phyloP scores from a whole-genome alignment of 106 monocot species.

The Dendrobium nobile region DNA sequence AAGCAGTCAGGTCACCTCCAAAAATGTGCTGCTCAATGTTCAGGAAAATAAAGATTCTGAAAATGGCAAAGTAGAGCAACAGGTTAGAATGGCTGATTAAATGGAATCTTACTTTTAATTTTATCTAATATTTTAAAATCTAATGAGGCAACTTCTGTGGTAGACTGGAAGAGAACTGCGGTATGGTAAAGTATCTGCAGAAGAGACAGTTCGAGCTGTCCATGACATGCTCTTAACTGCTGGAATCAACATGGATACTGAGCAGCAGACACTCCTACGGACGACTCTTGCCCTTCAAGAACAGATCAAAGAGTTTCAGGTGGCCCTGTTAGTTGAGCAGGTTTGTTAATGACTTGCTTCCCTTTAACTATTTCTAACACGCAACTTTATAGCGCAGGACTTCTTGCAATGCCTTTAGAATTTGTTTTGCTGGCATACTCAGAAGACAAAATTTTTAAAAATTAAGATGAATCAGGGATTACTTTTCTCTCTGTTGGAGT shows the following conservation, averaged over 20 bases:
- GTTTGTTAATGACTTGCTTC: constrained; percentile 29
- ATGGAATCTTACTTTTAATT: not conserved
- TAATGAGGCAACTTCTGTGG: constrained; percentile 8
- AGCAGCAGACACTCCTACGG: constrained; percentile 74
- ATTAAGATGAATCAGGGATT: not conserved
- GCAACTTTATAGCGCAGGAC: not conserved
- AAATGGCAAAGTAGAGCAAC: constrained; percentile 13
- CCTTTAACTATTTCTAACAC: not conserved
- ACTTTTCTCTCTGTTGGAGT: not conserved
- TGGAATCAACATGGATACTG: constrained; percentile 69
- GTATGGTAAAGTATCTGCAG: constrained; percentile 70
- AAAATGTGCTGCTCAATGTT: constrained; percentile 12
- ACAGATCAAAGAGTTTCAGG: constrained; percentile 74
- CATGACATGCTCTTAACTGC: constrained; percentile 90
- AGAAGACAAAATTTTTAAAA: not conserved
- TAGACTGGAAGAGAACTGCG: constrained; percentile 39
- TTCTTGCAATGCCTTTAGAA: not conserved
- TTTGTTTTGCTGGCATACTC: not conserved
- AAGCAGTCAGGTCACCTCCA: constrained; percentile 8
- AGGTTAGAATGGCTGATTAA: constrained; percentile 28
- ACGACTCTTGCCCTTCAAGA: constrained; percentile 77
- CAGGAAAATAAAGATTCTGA: constrained; percentile 14
- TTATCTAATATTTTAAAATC: not conserved
- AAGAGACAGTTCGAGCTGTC: constrained; percentile 82
- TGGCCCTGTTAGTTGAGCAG: constrained; percentile 90